phyloP scores from a whole-genome alignment of 2,329 filamentous ascomycete species.

The Penicillium sp. region DNA sequence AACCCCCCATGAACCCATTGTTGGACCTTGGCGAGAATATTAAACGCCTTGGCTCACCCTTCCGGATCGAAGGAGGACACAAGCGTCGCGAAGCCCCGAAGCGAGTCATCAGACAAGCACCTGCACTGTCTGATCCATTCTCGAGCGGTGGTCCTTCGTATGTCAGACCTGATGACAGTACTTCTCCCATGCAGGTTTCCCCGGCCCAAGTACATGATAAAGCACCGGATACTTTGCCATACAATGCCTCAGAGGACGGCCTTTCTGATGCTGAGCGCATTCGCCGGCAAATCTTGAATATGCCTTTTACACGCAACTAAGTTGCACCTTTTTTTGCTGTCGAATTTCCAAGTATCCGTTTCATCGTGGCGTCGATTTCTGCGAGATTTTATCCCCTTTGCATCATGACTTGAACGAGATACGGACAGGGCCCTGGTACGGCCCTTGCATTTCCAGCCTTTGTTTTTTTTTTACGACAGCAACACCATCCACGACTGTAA shows the following conservation, averaged over 20 bases:
- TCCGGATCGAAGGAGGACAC: constrained; percentile 40
- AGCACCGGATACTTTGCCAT: constrained; percentile 21
- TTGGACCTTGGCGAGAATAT: constrained; percentile 41
- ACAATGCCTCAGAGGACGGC: constrained; percentile 35
- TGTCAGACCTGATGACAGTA: constrained; percentile 14
- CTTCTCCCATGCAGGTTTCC: constrained; percentile 16
- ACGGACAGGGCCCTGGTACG: constrained; percentile 7
- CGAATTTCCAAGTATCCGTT: constrained; percentile 19
- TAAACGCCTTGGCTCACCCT: constrained; percentile 50
- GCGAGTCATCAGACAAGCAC: constrained; percentile 39
- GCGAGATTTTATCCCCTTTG: constrained; percentile 20
- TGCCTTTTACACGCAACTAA: constrained; percentile 32
- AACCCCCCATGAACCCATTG: constrained; percentile 27
- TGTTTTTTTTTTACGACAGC: constrained; percentile 32
- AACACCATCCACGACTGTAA: constrained; percentile 35
- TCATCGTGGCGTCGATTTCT: constrained; percentile 24
- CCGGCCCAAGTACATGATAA: constrained; percentile 17
- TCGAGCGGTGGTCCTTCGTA: constrained; percentile 28
- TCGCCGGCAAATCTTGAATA: constrained; percentile 39
- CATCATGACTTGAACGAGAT: constrained; percentile 34
- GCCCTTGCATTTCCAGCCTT: constrained; percentile 17
- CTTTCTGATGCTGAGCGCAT: constrained; percentile 42
- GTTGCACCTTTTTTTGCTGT: constrained; percentile 13
- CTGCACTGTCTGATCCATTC: constrained; percentile 47
- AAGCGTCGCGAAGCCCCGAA: constrained; percentile 32